Conservation (phyloP, 148 eudicot genomes). For the Polygonum aviculare region DNA sequence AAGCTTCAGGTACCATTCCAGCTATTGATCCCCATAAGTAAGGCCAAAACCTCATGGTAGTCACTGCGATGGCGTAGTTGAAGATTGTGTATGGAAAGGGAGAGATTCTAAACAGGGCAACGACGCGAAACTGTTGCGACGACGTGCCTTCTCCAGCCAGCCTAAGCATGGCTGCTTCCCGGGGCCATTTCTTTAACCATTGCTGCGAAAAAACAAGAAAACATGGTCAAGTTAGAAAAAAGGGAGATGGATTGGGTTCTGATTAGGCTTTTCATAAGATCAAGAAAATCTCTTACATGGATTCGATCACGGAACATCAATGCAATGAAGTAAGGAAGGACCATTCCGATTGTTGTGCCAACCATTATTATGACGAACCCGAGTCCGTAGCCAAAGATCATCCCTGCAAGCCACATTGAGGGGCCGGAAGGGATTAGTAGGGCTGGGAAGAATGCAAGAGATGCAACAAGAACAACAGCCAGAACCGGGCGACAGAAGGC, state of each 20-base stretch:
- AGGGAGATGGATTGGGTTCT: background rate
- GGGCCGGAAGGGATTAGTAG: slow-evolving; percentile 83
- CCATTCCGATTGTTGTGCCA: slow-evolving; percentile 85
- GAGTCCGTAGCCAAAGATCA: slow-evolving; percentile 90
- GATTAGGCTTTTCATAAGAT: background rate
- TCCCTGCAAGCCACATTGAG: slow-evolving; percentile 97
- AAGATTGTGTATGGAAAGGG: slow-evolving; percentile 94
- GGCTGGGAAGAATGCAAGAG: slow-evolving; percentile 76
- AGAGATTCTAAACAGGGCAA: slow-evolving; percentile 74
- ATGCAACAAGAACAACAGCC: slow-evolving; percentile 72
- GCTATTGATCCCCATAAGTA: slow-evolving; percentile 82
- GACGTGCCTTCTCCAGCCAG: slow-evolving; percentile 82
- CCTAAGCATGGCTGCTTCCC: slow-evolving; percentile 72
- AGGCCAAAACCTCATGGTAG: slow-evolving; percentile 85
- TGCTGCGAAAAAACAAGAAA: slow-evolving; percentile 19
- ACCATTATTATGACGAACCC: slow-evolving; percentile 89
- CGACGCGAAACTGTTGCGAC: slow-evolving; percentile 82
- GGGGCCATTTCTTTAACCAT: slow-evolving; percentile 88
- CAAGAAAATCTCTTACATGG: slow-evolving; percentile 54
- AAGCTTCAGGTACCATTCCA: slow-evolving; percentile 96
- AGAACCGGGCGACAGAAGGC: slow-evolving; percentile 89
- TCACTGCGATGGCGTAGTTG: slow-evolving; percentile 84
- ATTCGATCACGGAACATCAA: slow-evolving; percentile 62
- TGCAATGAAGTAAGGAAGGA: slow-evolving; percentile 68
- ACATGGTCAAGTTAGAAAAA: background rate